Conservation (phyloP, 1,284 basidiomycete genomes). For the Caloboletus firmus region DNA sequence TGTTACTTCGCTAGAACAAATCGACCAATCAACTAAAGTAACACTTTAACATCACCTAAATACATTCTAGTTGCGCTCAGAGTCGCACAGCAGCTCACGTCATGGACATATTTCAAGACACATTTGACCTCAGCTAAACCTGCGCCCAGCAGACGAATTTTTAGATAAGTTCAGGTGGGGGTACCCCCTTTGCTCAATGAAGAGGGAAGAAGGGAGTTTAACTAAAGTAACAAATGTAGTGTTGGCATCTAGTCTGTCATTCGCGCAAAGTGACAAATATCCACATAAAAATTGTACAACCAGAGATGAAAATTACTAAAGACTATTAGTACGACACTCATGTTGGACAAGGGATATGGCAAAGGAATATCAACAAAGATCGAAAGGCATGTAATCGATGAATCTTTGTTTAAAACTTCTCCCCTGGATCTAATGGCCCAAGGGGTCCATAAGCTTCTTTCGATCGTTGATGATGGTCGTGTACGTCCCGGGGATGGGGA, state of each 20-base stretch:
- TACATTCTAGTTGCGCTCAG: neutral
- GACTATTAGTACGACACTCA: constrained; percentile 3
- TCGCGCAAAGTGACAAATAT: constrained; percentile 1
- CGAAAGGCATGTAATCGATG: constrained; percentile 1
- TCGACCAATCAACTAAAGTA: constrained; percentile 9
- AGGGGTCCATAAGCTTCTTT: constrained; percentile 68
- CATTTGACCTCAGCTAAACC: too few species aligned
- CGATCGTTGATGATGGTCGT: constrained; percentile 45
- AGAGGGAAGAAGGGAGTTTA: too few species aligned
- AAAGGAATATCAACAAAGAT: constrained; percentile 11
- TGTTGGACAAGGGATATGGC: constrained; percentile 4
- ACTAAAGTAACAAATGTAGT: too few species aligned
- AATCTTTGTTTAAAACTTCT: constrained; percentile 32
- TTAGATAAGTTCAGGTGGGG: too few species aligned
- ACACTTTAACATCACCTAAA: neutral
- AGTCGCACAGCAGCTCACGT: too few species aligned
- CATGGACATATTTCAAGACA: too few species aligned
- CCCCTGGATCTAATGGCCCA: constrained; percentile 69
- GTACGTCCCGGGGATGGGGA: constrained; percentile 38
- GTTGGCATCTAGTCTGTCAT: constrained; percentile 1
- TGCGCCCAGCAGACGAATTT: too few species aligned
- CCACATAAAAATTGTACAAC: constrained; percentile 22
- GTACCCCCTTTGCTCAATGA: too few species aligned
- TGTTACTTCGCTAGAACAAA: constrained; percentile 30
- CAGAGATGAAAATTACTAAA: neutral